phyloP scores from a whole-genome alignment of 2,329 filamentous ascomycete genomes.

The Fusarium sp. region DNA sequence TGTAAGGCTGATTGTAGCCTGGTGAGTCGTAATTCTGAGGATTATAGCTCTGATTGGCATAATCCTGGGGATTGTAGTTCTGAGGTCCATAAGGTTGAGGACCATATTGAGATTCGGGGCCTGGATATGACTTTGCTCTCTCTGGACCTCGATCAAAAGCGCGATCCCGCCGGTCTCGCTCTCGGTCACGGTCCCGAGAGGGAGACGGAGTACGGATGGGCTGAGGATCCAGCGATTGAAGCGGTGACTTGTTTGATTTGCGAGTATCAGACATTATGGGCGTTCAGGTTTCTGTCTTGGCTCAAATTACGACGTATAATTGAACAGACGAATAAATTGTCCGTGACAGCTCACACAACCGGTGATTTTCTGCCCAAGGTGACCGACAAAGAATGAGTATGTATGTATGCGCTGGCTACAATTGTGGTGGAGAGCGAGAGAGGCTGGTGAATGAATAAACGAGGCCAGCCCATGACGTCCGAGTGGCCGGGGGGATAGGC shows the following conservation, averaged over 20 bases:
- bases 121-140: conserved; percentile 34
- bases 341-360: not conserved
- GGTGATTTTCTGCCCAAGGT: conserved; percentile 8
- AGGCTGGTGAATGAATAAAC: conserved; percentile 38
- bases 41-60: conserved; percentile 24
- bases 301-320: not conserved
- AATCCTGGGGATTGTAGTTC: conserved; percentile 33
- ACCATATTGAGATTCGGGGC: conserved; percentile 33
- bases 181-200: conserved; percentile 20
- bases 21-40: conserved; percentile 34
- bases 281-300: not conserved
- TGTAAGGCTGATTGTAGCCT: conserved; percentile 23
- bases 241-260: conserved; percentile 37
- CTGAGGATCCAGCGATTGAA: conserved; percentile 42
- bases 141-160: conserved; percentile 29
- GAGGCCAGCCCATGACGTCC: conserved; percentile 40
- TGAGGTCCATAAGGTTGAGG: conserved; percentile 20
- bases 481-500: conserved; percentile 30
- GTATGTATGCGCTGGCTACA: conserved; percentile 28
- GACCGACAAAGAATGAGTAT: conserved; percentile 7
- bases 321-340: not conserved
- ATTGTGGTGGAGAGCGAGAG: conserved; percentile 27
- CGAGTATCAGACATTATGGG: conserved; percentile 33
- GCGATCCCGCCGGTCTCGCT: conserved; percentile 13
- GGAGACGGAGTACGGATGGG: conserved; percentile 42